Evolutionary conservation across 2,329 filamentous ascomycete species (phyloP).

Genomic region (Alternaria incomplexa): DNA sequence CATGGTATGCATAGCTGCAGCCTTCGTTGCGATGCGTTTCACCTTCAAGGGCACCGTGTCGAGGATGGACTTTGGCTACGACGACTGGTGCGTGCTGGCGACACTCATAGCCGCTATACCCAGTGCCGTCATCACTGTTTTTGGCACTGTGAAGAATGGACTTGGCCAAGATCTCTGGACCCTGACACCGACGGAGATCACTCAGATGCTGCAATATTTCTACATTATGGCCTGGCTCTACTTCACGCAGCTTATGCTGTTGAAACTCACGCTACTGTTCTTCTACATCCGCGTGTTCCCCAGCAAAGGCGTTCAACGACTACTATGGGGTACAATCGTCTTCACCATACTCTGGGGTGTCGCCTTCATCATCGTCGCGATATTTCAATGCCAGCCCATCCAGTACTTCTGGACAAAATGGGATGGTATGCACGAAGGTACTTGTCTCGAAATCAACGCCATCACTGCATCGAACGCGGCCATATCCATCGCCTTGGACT

Average conservation of each 20-base stretch:
- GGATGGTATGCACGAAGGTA: conserved; percentile 38
- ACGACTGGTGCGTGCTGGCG: conserved; percentile 46
- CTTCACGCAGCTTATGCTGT: conserved; percentile 36
- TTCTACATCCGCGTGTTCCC: conserved; percentile 44
- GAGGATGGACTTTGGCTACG: conserved; percentile 43
- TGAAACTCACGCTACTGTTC: conserved; percentile 40
- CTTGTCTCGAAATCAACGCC: conserved; percentile 46
- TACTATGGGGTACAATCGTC: conserved; percentile 33
- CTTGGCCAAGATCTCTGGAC: conserved; percentile 62
- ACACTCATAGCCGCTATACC: conserved; percentile 30
- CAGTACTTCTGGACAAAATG: conserved; percentile 44
- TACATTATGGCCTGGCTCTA: conserved; percentile 47
- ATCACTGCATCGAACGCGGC: conserved; percentile 42
- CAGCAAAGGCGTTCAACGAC: conserved; percentile 22
- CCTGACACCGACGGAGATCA: conserved; percentile 51
- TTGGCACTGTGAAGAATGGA: conserved; percentile 43
- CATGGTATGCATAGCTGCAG: conserved; percentile 42
- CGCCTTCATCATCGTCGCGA: conserved; percentile 26
- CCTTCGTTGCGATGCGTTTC: conserved; percentile 47
- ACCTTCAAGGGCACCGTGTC: conserved; percentile 46
- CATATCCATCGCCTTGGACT: conserved; percentile 44
- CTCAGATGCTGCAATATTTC: conserved; percentile 49
- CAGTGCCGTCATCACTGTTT: conserved; percentile 35
- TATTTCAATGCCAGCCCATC: conserved; percentile 48
- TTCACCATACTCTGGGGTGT: conserved; percentile 36